phyloP scores from a whole-genome alignment of 1,139 yeast species.

The Taphrina sp. region DNA sequence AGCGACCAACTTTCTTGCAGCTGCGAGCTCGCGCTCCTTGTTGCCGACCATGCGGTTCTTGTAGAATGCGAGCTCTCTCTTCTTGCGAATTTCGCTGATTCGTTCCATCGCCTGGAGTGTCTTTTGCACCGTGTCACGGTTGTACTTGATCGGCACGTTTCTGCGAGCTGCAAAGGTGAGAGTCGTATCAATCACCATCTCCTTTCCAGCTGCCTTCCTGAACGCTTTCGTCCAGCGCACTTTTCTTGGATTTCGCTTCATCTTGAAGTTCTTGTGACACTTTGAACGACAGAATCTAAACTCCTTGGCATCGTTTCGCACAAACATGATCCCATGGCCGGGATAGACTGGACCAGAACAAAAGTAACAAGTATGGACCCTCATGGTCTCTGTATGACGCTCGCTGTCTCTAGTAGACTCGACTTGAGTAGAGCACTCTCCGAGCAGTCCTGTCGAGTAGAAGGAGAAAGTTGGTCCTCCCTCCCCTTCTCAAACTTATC shows the following conservation, averaged over 20 bases:
- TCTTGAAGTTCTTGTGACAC: constrained; percentile 96
- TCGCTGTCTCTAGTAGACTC: background rate
- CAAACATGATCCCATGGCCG: constrained; percentile 96
- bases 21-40: constrained; percentile 76
- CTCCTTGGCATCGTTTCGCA: constrained; percentile 96
- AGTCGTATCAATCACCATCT: constrained; percentile 94
- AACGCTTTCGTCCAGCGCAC: constrained; percentile 95
- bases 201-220: constrained; percentile 99
- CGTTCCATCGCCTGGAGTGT: constrained; percentile 94
- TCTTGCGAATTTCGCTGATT: constrained; percentile 91
- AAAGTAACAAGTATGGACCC: constrained; percentile 92
- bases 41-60: constrained; percentile 99
- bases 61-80: constrained; percentile 97
- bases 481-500: background rate
- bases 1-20: constrained; percentile 86
- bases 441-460: background rate
- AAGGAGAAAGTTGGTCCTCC: background rate
- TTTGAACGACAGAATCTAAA: constrained; percentile 96
- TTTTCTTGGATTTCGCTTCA: constrained; percentile 98
- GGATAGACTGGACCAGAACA: constrained; percentile 98
- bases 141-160: constrained; percentile 95
- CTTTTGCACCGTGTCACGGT: constrained; percentile 91
- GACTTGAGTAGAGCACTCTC: background rate
- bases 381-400: constrained; percentile 52
- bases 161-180: constrained; percentile 95